Percentiles rank a stretch among this genome's conserved stretches.
phyloP scores from a whole-genome alignment of 2,329 filamentous ascomycete genomes.

The Aspergillus novoparasiticus region DNA sequence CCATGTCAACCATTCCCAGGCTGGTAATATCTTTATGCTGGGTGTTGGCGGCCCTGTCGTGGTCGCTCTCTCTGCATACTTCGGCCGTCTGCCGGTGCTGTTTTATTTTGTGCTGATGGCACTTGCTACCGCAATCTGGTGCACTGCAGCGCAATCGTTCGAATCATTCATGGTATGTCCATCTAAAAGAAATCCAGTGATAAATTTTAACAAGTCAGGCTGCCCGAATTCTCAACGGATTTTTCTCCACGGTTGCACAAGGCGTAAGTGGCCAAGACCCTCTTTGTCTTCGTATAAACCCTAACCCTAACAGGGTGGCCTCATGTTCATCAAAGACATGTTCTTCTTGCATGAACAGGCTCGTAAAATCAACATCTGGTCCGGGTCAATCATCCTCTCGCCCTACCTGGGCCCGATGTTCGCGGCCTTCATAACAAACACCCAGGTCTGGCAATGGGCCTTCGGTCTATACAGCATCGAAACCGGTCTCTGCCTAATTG shows the following conservation, averaged over 20 bases:
- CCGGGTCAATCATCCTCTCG: conserved; percentile 38
- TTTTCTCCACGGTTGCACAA: conserved; percentile 48
- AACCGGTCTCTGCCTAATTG: conserved; percentile 35
- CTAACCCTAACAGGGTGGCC: conserved; percentile 31
- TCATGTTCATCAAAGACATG: conserved; percentile 49
- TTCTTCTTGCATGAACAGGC: conserved; percentile 46
- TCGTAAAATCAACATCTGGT: conserved; percentile 45
- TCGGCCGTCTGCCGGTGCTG: conserved; percentile 48
- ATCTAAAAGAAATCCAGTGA: background rate
- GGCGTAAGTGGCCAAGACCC: conserved; percentile 26
- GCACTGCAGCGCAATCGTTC: conserved; percentile 39
- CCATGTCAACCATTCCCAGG: conserved; percentile 43
- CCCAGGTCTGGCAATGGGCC: conserved; percentile 38
- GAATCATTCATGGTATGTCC: conserved; percentile 36
- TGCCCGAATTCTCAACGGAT: conserved; percentile 48
- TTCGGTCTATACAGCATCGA: conserved; percentile 41
- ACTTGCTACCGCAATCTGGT: conserved; percentile 43
- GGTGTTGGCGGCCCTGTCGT: conserved; percentile 46
- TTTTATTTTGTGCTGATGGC: conserved; percentile 44
- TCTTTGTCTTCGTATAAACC: background rate
- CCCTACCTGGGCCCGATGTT: conserved; percentile 38
- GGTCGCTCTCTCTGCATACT: conserved; percentile 46
- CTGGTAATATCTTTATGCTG: conserved; percentile 49
- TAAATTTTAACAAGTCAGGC: conserved; percentile 23
- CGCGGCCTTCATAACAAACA: conserved; percentile 41